These are phyloP conservation scores for Eragrostis nindensis DNA, from an alignment of 176 grass and related monocot genomes.

Conservation along the genomic window DNA sequence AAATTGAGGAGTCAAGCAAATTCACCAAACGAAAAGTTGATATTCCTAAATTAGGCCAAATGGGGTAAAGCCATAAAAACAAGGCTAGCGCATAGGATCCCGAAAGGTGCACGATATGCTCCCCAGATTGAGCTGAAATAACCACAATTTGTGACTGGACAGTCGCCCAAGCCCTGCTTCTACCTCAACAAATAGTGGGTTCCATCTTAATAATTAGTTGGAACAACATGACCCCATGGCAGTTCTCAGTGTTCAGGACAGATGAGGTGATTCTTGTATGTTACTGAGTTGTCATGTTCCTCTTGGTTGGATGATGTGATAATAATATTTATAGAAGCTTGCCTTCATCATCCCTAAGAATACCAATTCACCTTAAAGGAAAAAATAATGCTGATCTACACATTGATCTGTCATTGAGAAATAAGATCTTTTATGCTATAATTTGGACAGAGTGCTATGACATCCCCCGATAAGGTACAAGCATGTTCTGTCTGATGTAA, in stretches of 20 bases:
- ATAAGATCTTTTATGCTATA: too few species aligned
- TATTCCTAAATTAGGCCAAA: too few species aligned
- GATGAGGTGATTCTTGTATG: neutral
- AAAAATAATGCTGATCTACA: neutral
- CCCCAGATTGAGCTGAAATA: neutral
- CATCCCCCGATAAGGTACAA: too few species aligned
- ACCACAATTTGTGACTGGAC: neutral
- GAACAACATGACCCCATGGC: neutral
- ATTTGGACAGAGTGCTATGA: too few species aligned
- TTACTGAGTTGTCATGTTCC: neutral
- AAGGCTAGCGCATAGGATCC: neutral
- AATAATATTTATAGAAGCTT: neutral
- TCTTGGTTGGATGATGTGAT: neutral
- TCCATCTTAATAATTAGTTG: neutral
- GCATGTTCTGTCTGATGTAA: too few species aligned
- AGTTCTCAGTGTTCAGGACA: neutral
- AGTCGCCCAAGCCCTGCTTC: neutral
- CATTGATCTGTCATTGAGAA: neutral
- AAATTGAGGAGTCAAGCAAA: slow-evolving; percentile 4
- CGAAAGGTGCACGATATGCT: neutral
- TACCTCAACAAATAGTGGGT: neutral
- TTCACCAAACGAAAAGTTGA: too few species aligned
- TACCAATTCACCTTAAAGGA: neutral
- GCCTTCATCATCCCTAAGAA: neutral
- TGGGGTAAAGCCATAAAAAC: too few species aligned